Percentiles rank a stretch among this genome's conserved stretches.
These are phyloP conservation scores for Triadica sebifera DNA, from an alignment of 345 rosid genomes.

Conservation along the genomic window DNA sequence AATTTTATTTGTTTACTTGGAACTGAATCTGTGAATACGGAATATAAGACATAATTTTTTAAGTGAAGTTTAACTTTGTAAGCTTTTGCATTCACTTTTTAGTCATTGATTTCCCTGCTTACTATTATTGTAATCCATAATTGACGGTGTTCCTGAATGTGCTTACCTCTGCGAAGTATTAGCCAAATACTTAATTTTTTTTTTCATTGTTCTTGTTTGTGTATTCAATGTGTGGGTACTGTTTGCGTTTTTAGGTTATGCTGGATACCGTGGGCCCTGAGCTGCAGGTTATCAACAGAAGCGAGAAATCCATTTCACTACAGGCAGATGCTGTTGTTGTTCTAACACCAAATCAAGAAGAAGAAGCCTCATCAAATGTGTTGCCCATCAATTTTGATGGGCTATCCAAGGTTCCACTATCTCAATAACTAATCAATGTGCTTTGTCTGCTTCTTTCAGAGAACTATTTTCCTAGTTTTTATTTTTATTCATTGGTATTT, in stretches of 20 bases:
- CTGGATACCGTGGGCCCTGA: conserved; percentile 94
- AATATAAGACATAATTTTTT: too few relatives aligned
- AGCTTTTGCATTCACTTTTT: background rate
- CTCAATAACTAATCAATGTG: background rate
- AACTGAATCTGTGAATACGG: too few relatives aligned
- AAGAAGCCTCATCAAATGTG: conserved; percentile 77
- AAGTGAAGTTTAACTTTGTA: background rate
- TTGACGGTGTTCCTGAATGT: background rate
- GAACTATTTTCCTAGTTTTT: too few relatives aligned
- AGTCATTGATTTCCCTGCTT: background rate
- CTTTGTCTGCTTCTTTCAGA: background rate
- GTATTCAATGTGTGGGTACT: background rate
- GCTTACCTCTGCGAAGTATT: too few relatives aligned
- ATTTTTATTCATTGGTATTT: background rate
- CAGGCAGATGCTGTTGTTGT: conserved; percentile 68
- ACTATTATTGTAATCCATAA: background rate
- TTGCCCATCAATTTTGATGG: conserved; percentile 93
- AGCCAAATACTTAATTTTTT: background rate
- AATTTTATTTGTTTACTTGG: too few relatives aligned
- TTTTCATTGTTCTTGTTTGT: background rate
- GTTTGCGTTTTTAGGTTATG: conserved; percentile 60
- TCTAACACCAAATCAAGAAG: conserved; percentile 72
- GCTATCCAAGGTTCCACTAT: conserved; percentile 56
- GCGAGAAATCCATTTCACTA: conserved; percentile 69
- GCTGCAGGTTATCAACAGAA: conserved; percentile 80